Evolutionary conservation across 2,329 filamentous ascomycete species (phyloP).

Genomic region (Juglanconis sp.): DNA sequence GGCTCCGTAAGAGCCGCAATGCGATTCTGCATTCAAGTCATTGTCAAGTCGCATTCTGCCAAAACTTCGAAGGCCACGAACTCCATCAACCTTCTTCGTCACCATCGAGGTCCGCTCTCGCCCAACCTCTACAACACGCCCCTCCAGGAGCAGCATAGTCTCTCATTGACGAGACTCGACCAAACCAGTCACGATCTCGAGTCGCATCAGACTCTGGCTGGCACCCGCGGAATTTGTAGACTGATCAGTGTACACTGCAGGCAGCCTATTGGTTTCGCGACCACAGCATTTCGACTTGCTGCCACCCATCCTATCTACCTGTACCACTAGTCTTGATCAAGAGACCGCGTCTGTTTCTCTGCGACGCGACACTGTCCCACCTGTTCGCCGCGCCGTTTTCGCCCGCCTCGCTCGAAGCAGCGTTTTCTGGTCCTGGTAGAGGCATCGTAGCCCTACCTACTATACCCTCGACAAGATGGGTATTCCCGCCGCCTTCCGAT

Average conservation of each 20-base stretch:
- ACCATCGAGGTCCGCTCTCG: conserved; percentile 5
- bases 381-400: neutral
- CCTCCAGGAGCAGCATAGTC: neutral
- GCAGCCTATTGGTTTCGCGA: neutral
- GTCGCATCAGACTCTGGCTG: neutral
- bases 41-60: conserved; percentile 10
- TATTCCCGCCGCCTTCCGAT: conserved; percentile 93
- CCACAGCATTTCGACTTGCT: neutral
- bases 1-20: neutral
- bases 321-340: neutral
- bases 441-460: neutral
- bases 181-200: neutral
- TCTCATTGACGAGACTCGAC: neutral
- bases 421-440: neutral
- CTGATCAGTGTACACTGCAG: conserved; percentile 10
- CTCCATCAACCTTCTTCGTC: neutral
- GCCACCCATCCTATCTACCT: neutral
- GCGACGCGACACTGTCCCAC: neutral
- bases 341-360: neutral
- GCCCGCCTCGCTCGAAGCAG: neutral
- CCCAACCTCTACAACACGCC: neutral
- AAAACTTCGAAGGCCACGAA: neutral
- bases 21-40: too few relatives aligned
- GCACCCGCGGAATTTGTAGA: neutral
- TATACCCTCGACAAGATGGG: conserved; percentile 59